These are phyloP conservation scores for Protea cynaroides DNA, from an alignment of 164 flowering plant genomes.

Conservation along the genomic window DNA sequence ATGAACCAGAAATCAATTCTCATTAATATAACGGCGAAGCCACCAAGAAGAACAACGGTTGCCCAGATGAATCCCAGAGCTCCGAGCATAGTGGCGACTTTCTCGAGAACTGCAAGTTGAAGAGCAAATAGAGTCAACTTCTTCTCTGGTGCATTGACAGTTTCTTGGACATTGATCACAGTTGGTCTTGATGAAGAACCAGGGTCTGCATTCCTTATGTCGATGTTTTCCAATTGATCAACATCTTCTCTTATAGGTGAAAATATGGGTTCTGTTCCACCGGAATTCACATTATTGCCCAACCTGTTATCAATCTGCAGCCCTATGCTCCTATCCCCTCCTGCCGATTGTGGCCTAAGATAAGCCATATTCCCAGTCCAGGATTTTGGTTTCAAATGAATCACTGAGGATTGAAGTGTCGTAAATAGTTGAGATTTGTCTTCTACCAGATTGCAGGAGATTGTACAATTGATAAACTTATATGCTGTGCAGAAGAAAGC, in stretches of 20 bases:
- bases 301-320: slow-evolving; percentile 6
- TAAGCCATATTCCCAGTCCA: no score
- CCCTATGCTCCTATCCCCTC: neutral
- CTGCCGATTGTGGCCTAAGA: neutral
- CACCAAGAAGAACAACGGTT: slow-evolving; percentile 93
- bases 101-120: slow-evolving; percentile 72
- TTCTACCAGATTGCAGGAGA: neutral
- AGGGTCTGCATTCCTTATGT: slow-evolving; percentile 29
- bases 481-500: no score
- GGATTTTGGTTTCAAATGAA: no score
- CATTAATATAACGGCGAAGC: slow-evolving; percentile 73
- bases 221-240: slow-evolving; percentile 26
- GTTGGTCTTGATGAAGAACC: slow-evolving; percentile 12
- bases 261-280: slow-evolving; percentile 24
- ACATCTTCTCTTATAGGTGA: slow-evolving; percentile 15
- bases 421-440: no score
- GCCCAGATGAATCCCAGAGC: slow-evolving; percentile 96
- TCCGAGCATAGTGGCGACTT: slow-evolving; percentile 82
- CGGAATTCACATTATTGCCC: slow-evolving; percentile 9
- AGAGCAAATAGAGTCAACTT: slow-evolving; percentile 90
- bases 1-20: slow-evolving; percentile 87
- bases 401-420: no score
- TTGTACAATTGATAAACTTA: no score
- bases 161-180: no score
- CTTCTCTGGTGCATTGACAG: slow-evolving; percentile 69